These are phyloP conservation scores for Penicillium maclennaniae DNA, from an alignment of 495 filamentous ascomycete genomes.

Conservation along the genomic window DNA sequence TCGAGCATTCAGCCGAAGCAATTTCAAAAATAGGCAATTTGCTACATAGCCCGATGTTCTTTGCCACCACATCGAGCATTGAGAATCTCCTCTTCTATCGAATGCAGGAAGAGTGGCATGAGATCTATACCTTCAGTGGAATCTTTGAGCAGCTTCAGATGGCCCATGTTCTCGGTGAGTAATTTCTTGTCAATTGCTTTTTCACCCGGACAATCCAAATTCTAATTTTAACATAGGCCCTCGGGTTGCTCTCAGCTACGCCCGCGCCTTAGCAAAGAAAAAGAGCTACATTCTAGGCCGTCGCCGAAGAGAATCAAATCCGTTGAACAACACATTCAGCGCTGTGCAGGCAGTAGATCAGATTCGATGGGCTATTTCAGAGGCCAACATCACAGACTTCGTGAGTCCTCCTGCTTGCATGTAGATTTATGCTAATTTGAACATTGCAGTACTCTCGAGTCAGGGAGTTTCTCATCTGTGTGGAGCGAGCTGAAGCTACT, in stretches of 20 bases:
- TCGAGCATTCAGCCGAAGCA: conserved; percentile 13
- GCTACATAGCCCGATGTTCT: not conserved
- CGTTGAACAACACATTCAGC: not conserved
- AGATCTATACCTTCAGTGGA: not conserved
- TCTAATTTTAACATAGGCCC: not conserved
- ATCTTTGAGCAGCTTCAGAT: conserved; percentile 8
- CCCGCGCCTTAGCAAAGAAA: not conserved
- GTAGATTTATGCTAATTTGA: not conserved
- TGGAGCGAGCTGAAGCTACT: not conserved
- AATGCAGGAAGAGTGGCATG: conserved; percentile 8
- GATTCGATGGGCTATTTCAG: not conserved
- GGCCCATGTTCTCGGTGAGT: conserved; percentile 7
- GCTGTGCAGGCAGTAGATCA: not conserved
- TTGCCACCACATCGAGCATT: conserved; percentile 7
- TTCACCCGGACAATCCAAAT: not conserved
- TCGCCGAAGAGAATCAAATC: not conserved
- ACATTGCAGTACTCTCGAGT: not conserved
- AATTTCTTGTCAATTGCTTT: not conserved
- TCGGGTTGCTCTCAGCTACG: not conserved
- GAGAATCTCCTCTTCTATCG: conserved; percentile 22
- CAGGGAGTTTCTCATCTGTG: not conserved
- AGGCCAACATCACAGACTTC: not conserved
- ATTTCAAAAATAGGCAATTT: not conserved
- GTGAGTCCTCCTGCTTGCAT: not conserved
- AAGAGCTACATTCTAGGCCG: not conserved